Conservation (phyloP, 2,329 filamentous ascomycete species). For the Sclerotinia nivalis region DNA sequence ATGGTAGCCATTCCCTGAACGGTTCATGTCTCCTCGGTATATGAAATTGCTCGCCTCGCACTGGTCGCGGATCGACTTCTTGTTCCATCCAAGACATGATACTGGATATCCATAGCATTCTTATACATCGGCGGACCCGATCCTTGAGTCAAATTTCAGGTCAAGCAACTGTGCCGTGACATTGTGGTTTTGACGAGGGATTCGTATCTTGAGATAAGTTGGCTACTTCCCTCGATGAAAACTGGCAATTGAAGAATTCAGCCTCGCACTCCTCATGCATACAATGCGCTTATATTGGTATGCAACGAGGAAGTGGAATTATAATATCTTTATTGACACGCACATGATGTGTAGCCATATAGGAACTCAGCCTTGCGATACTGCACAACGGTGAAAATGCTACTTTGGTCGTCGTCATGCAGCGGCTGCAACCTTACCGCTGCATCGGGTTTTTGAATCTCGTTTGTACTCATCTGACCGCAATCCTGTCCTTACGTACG, state of each 20-base stretch:
- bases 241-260: conserved; percentile 8
- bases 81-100: conserved; percentile 2
- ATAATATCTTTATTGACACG: too few species aligned
- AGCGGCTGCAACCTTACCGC: conserved; percentile 10
- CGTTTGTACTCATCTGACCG: neutral
- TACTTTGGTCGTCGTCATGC: neutral
- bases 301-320: neutral
- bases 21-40: neutral
- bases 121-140: conserved; percentile 3
- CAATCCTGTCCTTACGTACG: neutral
- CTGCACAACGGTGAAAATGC: neutral
- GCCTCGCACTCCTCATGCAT: conserved; percentile 9
- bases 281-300: neutral
- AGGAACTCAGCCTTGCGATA: neutral
- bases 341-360: conserved; percentile 7
- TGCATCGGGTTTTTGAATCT: neutral
- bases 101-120: neutral
- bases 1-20: conserved; percentile 2
- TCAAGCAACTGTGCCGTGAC: conserved; percentile 17
- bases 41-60: neutral
- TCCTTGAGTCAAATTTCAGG: neutral
- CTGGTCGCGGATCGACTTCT: neutral
- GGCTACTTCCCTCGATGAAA: neutral
- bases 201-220: neutral
- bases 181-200: neutral